Base-by-base conservation (phyloP, 2,329 filamentous ascomycete genomes). In the Venturia nashicola region DNA sequence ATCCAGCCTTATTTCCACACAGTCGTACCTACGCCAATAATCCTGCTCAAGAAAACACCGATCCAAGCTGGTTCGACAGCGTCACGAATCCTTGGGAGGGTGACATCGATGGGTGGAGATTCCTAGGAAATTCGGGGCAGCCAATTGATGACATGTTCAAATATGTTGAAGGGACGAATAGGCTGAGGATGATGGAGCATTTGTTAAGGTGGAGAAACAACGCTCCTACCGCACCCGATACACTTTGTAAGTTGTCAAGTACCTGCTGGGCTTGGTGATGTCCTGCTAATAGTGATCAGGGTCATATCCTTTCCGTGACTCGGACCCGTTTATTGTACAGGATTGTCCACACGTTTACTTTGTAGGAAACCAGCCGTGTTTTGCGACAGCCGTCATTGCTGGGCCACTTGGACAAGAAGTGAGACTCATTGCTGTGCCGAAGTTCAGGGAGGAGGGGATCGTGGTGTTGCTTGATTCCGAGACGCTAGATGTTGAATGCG, bases 231-330 rank as follows among this genome's bases (percentile, higher is more conserved):
- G 94, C 94, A 1, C 94, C 95, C 0, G 95, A 99, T 75, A 99
- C 95, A 0, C 73, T 99, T 54, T 96, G 91, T 93, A 80, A 80
- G 89, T 79, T 64, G 34, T 64, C 36, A 44, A 55, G 43, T 42
- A 27, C 27, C 18, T 36, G n/a, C 64, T n/a, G n/a, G 57, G 12
- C 36, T 18, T 43, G 48, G 2, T 55, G 65, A 51, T 40, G 8
- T 18, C 1, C 43, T 36, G 23, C 23, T 39, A 16, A 61, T 66
- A 64, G 72, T 57, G 40, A 46, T 18, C 66, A 92, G 90, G 90
- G 90, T 92, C 89, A 71, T 99, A 97, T 72, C 94, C 94, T 0
- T 99, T 96, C 76, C 92, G 97, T 75, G 89, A 94, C 20, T 84
- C 91, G 61, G 95, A 99, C 71, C 91, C 90, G 0, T 95, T 97